These are phyloP conservation scores for Globisporangium perplexum DNA, from an alignment of 352 stramenopile species.

Conservation along the genomic window DNA sequence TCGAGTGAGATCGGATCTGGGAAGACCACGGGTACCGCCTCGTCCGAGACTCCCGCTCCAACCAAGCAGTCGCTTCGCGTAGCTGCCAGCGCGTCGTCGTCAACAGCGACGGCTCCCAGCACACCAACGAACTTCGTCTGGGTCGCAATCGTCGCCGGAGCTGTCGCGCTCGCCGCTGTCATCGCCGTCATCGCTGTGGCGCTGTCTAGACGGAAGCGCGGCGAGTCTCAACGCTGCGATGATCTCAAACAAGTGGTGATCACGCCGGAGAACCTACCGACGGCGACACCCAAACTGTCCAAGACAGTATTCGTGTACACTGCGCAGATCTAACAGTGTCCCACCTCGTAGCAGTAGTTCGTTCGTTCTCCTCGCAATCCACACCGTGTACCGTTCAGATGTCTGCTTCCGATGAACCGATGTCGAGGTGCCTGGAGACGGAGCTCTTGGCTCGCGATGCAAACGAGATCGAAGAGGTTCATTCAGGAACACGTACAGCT, in stretches of 20 bases:
- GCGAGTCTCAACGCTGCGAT: neutral
- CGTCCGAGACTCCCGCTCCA: neutral
- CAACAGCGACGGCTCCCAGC: conserved; percentile 11
- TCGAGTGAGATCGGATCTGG: neutral
- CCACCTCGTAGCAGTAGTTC: no score
- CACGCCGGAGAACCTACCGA: conserved; percentile 24
- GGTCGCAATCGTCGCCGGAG: conserved; percentile 14
- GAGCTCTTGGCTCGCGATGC: no score
- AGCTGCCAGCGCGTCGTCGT: neutral
- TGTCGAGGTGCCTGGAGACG: no score
- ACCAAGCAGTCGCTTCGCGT: neutral
- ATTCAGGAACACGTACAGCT: no score
- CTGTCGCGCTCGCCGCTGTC: conserved; percentile 12
- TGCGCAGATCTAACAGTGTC: conserved; percentile 29
- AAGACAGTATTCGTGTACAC: conserved; percentile 46
- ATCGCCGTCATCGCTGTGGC: neutral
- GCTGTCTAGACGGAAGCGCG: conserved; percentile 12
- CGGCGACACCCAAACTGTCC: conserved; percentile 19
- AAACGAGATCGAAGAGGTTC: no score
- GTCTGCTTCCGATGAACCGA: no score
- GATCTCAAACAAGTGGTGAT: conserved; percentile 37
- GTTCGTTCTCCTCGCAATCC: no score
- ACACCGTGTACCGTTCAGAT: no score
- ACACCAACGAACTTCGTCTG: neutral
- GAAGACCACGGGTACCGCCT: neutral